These are phyloP conservation scores for Epichloe aotearoae DNA, from an alignment of 2,329 filamentous ascomycete species.

Conservation along the genomic window DNA sequence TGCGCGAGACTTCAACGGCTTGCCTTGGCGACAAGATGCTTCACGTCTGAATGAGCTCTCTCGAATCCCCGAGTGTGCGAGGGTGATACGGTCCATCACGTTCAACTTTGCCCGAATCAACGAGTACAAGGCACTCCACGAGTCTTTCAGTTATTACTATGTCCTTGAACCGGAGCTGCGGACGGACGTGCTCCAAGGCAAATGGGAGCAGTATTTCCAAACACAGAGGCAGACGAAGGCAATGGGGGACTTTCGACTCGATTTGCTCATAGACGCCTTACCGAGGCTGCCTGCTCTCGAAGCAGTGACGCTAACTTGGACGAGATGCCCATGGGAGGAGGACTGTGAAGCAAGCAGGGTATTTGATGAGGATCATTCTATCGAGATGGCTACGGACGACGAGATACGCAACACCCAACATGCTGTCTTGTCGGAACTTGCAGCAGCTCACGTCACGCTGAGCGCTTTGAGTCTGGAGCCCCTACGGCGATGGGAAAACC, in stretches of 20 bases:
- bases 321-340: conserved; percentile 11
- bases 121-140: conserved; percentile 25
- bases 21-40: conserved; percentile 33
- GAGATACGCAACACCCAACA: conserved; percentile 10
- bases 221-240: conserved; percentile 17
- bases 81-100: conserved; percentile 28
- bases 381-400: conserved; percentile 6
- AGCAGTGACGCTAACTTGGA: conserved; percentile 13
- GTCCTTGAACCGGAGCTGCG: conserved; percentile 24
- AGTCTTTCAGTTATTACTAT: conserved; percentile 23
- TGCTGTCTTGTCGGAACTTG: conserved; percentile 9
- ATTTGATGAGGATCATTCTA: conserved; percentile 9
- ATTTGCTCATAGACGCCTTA: conserved; percentile 4
- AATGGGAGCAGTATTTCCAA: conserved; percentile 24
- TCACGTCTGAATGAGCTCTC: conserved; percentile 31
- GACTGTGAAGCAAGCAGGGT: background rate
- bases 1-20: conserved; percentile 25
- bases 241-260: background rate
- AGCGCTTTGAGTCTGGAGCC: conserved; percentile 2
- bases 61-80: conserved; percentile 26
- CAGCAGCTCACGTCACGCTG: conserved; percentile 7
- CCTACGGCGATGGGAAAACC: background rate
- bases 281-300: conserved; percentile 10
- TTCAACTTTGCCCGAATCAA: conserved; percentile 32
- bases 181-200: conserved; percentile 20